Base-by-base conservation (phyloP, 106 monocot species). In the Dactylorhiza incarnata region DNA sequence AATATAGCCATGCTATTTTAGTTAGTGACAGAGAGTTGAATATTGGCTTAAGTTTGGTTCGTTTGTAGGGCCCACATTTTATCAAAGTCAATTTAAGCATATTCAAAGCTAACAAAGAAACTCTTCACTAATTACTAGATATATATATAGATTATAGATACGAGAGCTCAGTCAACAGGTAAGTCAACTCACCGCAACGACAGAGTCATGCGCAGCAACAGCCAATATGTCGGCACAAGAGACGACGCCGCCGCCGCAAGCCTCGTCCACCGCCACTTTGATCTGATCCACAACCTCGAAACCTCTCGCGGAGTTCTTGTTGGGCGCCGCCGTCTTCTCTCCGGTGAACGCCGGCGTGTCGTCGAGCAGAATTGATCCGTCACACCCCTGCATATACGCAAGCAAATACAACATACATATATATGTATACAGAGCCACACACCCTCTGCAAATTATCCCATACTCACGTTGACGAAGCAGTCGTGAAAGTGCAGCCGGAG, bases 191-290 rank as follows among this genome's bases (percentile, higher is more conserved):
- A 86, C 89, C 14, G 23, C 77, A 15, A 76, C 83, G 16, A 89
- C 74, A 11, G 86, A 86, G 14, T 90, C 87, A 17, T 84, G 79
- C 4, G 87, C 84, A 5, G 90, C 85, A 11, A 90, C 70, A 6
- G 90, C 87, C 2, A 90, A 16, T 12, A 90, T 87, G 66, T 90
- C 90, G 10, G 90, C 87, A 46, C 90, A 87, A 3, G 87, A 90
- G n/a, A 89, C 84, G 0, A 80, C 78, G 14, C 3, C 45, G 9
- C 56, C 78, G 5, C 62, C 10, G 43, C 89, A 85, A 13, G 74
- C 80, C 19, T 17, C 17, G 24, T 86, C 73, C 12, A 81, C 79
- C 0, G 58, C 61, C 5, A 75, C 17, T 58, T 90, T 90, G 65
- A 90, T 85, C 9, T 1, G 43, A 48, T 90, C 90, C 6, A 90